Evolutionary conservation across 2,329 filamentous ascomycete species (phyloP).

Genomic region (Colletotrichum australisinense): DNA sequence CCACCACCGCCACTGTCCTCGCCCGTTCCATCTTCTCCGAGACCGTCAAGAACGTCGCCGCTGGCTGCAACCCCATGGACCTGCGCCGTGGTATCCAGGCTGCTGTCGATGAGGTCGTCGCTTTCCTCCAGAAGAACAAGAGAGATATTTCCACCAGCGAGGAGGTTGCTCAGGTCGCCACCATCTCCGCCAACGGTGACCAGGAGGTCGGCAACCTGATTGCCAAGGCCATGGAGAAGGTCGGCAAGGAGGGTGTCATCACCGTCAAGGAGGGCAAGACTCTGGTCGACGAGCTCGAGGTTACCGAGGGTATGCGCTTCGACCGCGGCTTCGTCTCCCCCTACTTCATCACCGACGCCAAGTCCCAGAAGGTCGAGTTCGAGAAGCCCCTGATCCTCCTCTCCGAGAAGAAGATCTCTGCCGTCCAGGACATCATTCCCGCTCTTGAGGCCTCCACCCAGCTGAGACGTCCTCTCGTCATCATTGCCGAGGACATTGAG

Average conservation of each 20-base stretch:
- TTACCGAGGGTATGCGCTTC: constrained; percentile 99
- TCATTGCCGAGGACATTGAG: constrained; percentile 99
- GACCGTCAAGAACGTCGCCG: constrained; percentile 99
- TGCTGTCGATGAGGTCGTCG: constrained; percentile 92
- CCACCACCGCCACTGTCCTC: constrained; percentile 96
- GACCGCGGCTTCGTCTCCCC: constrained; percentile 98
- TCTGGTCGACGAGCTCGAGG: constrained; percentile 95
- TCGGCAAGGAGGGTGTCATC: constrained; percentile 99
- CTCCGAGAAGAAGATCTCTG: constrained; percentile 99
- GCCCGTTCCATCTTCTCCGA: constrained; percentile 99
- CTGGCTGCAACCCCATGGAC: constrained; percentile 99
- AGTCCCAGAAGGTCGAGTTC: constrained; percentile 99
- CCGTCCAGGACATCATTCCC: constrained; percentile 98
- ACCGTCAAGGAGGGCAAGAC: constrained; percentile 99
- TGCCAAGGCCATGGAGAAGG: constrained; percentile 99
- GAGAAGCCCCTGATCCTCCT: constrained; percentile 99
- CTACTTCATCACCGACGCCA: constrained; percentile 99
- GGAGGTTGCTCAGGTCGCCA: constrained; percentile 98
- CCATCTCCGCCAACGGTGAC: constrained; percentile 98
- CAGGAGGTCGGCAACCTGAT: constrained; percentile 95
- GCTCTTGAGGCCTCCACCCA: constrained; percentile 97
- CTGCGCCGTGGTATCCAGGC: constrained; percentile 96
- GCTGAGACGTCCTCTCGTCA: constrained; percentile 93
- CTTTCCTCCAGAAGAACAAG: constrained; percentile 96
- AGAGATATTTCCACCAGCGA: constrained; percentile 97